Conservation (phyloP, 2,329 filamentous ascomycete genomes). For the Hymenotorrendiella dingleyae region DNA sequence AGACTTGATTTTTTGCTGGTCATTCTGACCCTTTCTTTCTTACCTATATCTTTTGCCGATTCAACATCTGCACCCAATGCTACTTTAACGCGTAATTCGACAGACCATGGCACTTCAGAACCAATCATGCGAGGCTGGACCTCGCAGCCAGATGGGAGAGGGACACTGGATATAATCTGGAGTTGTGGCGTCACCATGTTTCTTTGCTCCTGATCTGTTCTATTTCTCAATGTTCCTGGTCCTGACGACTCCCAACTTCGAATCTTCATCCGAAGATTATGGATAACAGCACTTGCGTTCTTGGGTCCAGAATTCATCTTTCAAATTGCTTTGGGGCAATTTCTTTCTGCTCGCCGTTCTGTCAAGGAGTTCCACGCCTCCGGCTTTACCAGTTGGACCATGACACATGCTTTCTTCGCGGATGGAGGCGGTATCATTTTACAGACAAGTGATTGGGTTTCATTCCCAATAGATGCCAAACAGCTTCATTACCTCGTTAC, state of each 20-base stretch:
- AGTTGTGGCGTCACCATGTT: slow-evolving; percentile 36
- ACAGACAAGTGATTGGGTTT: slow-evolving; percentile 23
- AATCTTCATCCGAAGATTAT: slow-evolving; percentile 29
- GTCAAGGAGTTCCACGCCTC: slow-evolving; percentile 23
- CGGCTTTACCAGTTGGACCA: slow-evolving; percentile 30
- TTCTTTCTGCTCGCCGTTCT: slow-evolving; percentile 30
- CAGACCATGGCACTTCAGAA: neutral
- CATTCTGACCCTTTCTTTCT: neutral
- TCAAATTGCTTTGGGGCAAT: slow-evolving; percentile 32
- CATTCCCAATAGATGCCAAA: slow-evolving; percentile 34
- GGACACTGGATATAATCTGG: slow-evolving; percentile 37
- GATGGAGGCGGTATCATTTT: slow-evolving; percentile 38
- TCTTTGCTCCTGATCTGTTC: slow-evolving; percentile 36
- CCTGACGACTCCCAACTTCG: slow-evolving; percentile 27
- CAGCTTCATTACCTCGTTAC: slow-evolving; percentile 30
- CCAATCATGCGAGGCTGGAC: slow-evolving; percentile 31
- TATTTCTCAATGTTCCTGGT: slow-evolving; percentile 34
- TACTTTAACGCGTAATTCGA: neutral
- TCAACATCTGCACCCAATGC: neutral
- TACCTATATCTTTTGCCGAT: neutral
- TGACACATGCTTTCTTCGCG: slow-evolving; percentile 35
- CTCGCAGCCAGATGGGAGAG: slow-evolving; percentile 31
- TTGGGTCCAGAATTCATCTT: slow-evolving; percentile 36
- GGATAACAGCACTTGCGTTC: slow-evolving; percentile 33
- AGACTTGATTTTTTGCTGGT: neutral